These are phyloP conservation scores for Allantophomopsis cytisporea DNA, from an alignment of 2,329 filamentous ascomycete species.

Conservation along the genomic window DNA sequence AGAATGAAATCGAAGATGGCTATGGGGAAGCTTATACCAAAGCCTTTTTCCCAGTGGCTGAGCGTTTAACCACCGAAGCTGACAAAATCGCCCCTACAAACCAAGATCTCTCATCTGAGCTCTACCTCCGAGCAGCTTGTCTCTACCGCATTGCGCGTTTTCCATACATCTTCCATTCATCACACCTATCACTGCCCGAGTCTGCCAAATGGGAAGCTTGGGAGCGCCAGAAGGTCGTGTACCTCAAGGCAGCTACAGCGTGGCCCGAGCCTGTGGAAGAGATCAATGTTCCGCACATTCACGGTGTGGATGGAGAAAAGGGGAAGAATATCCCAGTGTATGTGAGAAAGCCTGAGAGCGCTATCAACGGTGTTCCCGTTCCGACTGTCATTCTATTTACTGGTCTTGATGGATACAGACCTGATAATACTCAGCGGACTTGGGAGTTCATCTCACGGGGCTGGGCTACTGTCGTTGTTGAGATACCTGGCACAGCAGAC, in stretches of 20 bases:
- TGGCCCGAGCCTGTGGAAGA: conserved; percentile 49
- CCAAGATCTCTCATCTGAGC: conserved; percentile 37
- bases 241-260: conserved; percentile 37
- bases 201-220: conserved; percentile 46
- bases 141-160: conserved; percentile 65
- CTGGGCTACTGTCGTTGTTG: conserved; percentile 47
- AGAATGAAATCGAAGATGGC: conserved; percentile 48
- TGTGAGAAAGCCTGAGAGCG: conserved; percentile 40
- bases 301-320: conserved; percentile 31
- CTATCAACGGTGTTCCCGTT: conserved; percentile 19
- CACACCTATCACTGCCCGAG: conserved; percentile 18
- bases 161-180: conserved; percentile 35
- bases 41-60: conserved; percentile 46
- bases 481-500: conserved; percentile 56
- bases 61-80: conserved; percentile 37
- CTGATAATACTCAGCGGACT: conserved; percentile 45
- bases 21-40: conserved; percentile 51
- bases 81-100: conserved; percentile 33
- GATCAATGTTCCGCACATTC: conserved; percentile 43
- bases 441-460: conserved; percentile 49
- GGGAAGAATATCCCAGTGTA: conserved; percentile 47
- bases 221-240: conserved; percentile 49
- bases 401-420: conserved; percentile 47
- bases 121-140: conserved; percentile 58
- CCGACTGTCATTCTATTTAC: conserved; percentile 44